Base-by-base conservation (phyloP, 1,284 basidiomycete genomes). In the Cystobasidium slooffiae region DNA sequence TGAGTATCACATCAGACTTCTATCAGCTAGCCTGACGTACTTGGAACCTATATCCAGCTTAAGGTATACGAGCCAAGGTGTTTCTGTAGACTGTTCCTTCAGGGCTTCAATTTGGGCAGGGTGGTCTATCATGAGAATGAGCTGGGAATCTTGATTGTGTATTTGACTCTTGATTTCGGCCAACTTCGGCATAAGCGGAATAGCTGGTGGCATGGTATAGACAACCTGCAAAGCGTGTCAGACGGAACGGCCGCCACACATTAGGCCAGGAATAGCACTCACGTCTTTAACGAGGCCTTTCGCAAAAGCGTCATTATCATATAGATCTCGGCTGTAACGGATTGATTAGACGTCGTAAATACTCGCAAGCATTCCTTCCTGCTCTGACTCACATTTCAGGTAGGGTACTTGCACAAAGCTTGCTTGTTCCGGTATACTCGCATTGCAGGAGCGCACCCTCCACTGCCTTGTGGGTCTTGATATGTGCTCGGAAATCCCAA, bases 391-490 rank as follows among this genome's bases (percentile, higher is more conserved):
- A 68, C 66, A 68, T 59, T 81, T 92, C 91, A 86, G 89, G 88
- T 68, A 92, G 75, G 12, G 91, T 92, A n/a, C 90, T 91, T 5
- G 91, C 90, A 22, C 91, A 86, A 51, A 91, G 86, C 6, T 88
- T 87, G 74, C 85, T 81, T 5, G 81, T 86, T 46, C 83, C 84
- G 43, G 82, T 82, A 1, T 89, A 88, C 67, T 84, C 81, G 3
- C 92, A 85, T 79, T 93, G 91, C 44, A 92, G 81, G 75, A 84
- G 84, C 6, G 88, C 87, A 20, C 91, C 92, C 80, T 93, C 90
- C 6, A 84, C 83, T 1, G 91, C 88, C 85, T 90, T 93, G 84
- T 91, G 90, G 12, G 91, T 92, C 83, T 94, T 94, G 67, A 94
- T 85, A 81, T 94, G 93, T 6, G 89, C 90, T 64, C 93, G 85